Percentiles rank a stretch among this genome's conserved stretches.
Evolutionary conservation across 2,329 filamentous ascomycete genomes (phyloP).

Genomic region (Aspergillus fischeri): DNA sequence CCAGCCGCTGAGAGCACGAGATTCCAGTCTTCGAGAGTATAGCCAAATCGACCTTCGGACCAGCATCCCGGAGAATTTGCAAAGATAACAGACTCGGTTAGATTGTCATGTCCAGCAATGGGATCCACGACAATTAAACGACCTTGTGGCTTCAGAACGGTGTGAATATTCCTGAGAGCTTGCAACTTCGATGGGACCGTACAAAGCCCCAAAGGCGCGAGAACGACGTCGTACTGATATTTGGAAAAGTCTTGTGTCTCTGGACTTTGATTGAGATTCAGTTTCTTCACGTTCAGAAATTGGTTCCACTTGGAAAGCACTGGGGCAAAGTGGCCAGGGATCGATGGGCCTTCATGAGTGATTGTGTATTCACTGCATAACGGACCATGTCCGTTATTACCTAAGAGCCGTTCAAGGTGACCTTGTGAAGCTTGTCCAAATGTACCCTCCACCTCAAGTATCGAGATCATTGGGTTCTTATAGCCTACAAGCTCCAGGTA

Average conservation of each 20-base stretch:
- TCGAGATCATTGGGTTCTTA: slow-evolving; percentile 20
- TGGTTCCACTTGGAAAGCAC: slow-evolving; percentile 8
- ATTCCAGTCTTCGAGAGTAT: not conserved
- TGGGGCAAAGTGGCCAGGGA: not conserved
- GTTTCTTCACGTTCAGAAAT: slow-evolving; percentile 4
- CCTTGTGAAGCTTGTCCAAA: slow-evolving; percentile 7
- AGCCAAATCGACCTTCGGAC: not conserved
- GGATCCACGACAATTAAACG: slow-evolving; percentile 14
- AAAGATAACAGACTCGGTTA: slow-evolving; percentile 8
- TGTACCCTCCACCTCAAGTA: slow-evolving; percentile 21
- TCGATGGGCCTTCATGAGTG: slow-evolving; percentile 1
- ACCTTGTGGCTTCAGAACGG: slow-evolving; percentile 14
- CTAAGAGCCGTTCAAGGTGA: slow-evolving; percentile 6
- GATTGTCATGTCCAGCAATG: slow-evolving; percentile 1
- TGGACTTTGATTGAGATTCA: slow-evolving; percentile 8
- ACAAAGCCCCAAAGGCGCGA: slow-evolving; percentile 15
- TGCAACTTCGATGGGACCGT: slow-evolving; percentile 2
- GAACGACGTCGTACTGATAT: slow-evolving; percentile 13
- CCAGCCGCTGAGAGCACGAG: not conserved
- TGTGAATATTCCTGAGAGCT: slow-evolving; percentile 11
- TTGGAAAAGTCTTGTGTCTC: slow-evolving; percentile 2
- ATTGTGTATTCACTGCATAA: slow-evolving; percentile 15
- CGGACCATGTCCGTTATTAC: not conserved
- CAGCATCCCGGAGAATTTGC: slow-evolving; percentile 5
- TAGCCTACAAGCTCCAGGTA: slow-evolving; percentile 18